phyloP scores from a whole-genome alignment of 2,329 filamentous ascomycete species.

The Fusarium devonianum region DNA sequence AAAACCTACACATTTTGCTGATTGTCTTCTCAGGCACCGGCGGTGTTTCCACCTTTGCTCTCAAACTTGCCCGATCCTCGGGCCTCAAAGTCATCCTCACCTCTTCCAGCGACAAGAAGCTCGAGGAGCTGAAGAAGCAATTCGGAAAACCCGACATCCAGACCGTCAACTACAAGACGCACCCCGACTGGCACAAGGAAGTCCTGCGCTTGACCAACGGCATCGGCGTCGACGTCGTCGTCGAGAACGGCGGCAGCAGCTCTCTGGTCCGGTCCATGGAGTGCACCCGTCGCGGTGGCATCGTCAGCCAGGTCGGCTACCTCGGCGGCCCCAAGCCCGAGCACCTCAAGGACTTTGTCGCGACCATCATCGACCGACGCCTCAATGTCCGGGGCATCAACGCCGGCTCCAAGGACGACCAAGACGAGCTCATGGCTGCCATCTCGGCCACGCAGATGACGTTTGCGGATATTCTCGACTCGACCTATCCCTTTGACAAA shows the following conservation, averaged over 20 bases:
- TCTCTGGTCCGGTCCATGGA: slow-evolving; percentile 50
- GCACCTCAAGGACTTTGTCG: slow-evolving; percentile 46
- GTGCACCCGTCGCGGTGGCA: slow-evolving; percentile 51
- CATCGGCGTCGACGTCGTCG: slow-evolving; percentile 57
- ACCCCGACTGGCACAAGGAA: slow-evolving; percentile 54
- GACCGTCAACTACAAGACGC: slow-evolving; percentile 58
- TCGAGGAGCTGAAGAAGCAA: slow-evolving; percentile 50
- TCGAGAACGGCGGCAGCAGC: slow-evolving; percentile 51
- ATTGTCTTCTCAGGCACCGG: slow-evolving; percentile 46
- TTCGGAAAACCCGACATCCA: slow-evolving; percentile 52
- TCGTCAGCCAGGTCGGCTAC: slow-evolving; percentile 54
- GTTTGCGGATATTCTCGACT: slow-evolving; percentile 51
- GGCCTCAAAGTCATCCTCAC: slow-evolving; percentile 60
- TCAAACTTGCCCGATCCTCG: slow-evolving; percentile 57
- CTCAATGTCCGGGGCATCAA: slow-evolving; percentile 50
- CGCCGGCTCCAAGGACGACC: slow-evolving; percentile 49
- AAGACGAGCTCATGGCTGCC: slow-evolving; percentile 49
- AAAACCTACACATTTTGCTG: background rate
- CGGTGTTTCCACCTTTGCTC: slow-evolving; percentile 49
- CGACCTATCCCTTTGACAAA: slow-evolving; percentile 48
- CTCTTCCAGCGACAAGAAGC: slow-evolving; percentile 59
- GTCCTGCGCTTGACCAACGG: slow-evolving; percentile 53
- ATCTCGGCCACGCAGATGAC: slow-evolving; percentile 45
- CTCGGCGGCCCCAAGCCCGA: slow-evolving; percentile 43
- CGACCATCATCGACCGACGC: slow-evolving; percentile 48